Percentiles rank a stretch among this genome's conserved stretches.
These are phyloP conservation scores for Clitocybe nebularis DNA, from an alignment of 1,284 basidiomycete species.

Conservation along the genomic window DNA sequence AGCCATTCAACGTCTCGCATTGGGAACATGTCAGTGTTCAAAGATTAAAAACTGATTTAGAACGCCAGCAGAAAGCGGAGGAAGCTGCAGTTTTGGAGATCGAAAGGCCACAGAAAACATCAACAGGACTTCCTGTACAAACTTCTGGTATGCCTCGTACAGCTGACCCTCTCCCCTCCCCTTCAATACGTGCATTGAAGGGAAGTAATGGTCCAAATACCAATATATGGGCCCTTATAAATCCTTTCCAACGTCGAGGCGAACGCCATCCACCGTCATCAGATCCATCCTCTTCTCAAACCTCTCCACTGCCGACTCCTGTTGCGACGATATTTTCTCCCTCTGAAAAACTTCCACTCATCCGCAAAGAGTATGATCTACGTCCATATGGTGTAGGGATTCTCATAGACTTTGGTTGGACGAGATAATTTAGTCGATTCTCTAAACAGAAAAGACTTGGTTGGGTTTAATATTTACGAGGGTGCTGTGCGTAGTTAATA, in stretches of 20 bases:
- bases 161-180: constrained; percentile 12
- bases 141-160: constrained; percentile 16
- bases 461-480: no score
- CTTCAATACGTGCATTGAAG: constrained; percentile 6
- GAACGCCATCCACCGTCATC: constrained; percentile 1
- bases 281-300: constrained; percentile 7
- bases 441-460: no score
- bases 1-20: constrained; percentile 65
- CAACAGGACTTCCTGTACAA: constrained; percentile 1
- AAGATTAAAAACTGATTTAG: constrained; percentile 43
- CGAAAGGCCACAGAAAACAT: constrained; percentile 14
- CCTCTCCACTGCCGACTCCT: constrained; percentile 5
- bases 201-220: constrained; percentile 6
- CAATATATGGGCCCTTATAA: constrained; percentile 15
- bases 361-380: constrained; percentile 62
- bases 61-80: constrained; percentile 32
- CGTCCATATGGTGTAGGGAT: constrained; percentile 68
- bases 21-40: constrained; percentile 67
- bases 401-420: constrained; percentile 70
- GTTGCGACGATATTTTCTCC: constrained; percentile 1
- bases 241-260: constrained; percentile 6
- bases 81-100: constrained; percentile 20
- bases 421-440: constrained; percentile 28
- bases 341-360: constrained; percentile 22
- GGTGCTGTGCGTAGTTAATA: no score